Base-by-base conservation (phyloP, 1,284 basidiomycete genomes). In the Schizophyllum commune region DNA sequence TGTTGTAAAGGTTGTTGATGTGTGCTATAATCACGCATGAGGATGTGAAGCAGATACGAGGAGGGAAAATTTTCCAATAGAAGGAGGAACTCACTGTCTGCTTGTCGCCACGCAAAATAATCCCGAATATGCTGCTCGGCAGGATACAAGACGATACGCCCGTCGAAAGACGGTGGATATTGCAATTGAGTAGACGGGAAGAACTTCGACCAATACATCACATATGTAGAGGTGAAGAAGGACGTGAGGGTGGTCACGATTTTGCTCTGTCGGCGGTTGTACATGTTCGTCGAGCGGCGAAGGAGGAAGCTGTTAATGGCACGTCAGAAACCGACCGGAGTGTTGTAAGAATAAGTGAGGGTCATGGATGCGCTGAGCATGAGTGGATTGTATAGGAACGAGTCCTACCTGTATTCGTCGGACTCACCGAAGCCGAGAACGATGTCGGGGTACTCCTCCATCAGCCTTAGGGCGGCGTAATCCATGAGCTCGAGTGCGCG, bases 1-100 rank as follows among this genome's bases (percentile, higher is more conserved):
- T 98, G 69, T 99, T 99, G 78, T 99, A 96, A 21, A 99, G 78
- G 71, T 98, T 99, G 73, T 99, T 99, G 73, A 99, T 92, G 72
- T 99, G 97, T 0, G 97, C 95, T 97, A 69, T 32, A 63, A 63
- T 39, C 63, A n/a, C n/a, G 27, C 53, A 7, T 56, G 63, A 61
- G 62, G 61, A 63, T 65, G 63, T 58, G 53, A 61, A 51, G 62
- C 32, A n/a, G 53, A 47, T 39, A 32, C 22, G 8, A 19, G 34
- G 55, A 51, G 51, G 57, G 11, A n/a, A n/a, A n/a, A n/a, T n/a
- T n/a, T n/a, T n/a, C n/a, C n/a, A n/a, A n/a, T n/a, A n/a, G n/a
- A 52, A 32, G 52, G 59, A 22, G 19, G 19, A 27, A 80, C 92
- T 69, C 70, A 96, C 94, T 96, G 73, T 98, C 96, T 0, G 89